Conservation (phyloP, 2,329 filamentous ascomycete species). For the Beauveria brongniartii region DNA sequence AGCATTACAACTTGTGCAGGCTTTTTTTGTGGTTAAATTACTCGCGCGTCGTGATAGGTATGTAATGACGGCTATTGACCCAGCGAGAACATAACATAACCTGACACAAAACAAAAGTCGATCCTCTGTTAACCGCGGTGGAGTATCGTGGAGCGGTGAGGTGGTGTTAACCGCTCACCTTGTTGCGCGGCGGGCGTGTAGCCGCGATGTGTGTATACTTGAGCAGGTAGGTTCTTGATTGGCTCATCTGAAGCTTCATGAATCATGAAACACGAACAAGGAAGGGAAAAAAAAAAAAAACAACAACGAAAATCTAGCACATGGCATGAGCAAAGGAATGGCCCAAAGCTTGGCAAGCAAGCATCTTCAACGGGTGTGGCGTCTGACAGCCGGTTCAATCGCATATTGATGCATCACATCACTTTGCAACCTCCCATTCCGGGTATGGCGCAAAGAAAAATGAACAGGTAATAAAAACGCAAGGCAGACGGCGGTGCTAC, state of each 20-base stretch:
- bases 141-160: background rate
- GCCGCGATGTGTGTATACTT: background rate
- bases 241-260: background rate
- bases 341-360: background rate
- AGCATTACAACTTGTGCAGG: too few species aligned
- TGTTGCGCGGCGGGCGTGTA: background rate
- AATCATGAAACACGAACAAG: background rate
- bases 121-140: background rate
- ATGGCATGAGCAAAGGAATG: background rate
- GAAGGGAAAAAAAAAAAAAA: background rate
- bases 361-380: slow-evolving; percentile 7
- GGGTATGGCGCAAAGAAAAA: background rate
- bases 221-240: background rate
- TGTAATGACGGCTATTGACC: too few species aligned
- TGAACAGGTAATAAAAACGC: too few species aligned
- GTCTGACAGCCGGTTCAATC: background rate
- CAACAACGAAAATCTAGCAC: background rate
- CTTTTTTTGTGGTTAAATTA: too few species aligned
- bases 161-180: background rate
- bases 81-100: too few species aligned
- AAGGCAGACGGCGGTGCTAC: background rate
- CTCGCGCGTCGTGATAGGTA: too few species aligned
- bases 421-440: background rate
- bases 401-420: background rate
- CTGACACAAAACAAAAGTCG: background rate